Evolutionary conservation across 306 rosid species (phyloP), one percentile per base, ranked within the genome.

Genomic region (Vigna reflexopilosa): DNA sequence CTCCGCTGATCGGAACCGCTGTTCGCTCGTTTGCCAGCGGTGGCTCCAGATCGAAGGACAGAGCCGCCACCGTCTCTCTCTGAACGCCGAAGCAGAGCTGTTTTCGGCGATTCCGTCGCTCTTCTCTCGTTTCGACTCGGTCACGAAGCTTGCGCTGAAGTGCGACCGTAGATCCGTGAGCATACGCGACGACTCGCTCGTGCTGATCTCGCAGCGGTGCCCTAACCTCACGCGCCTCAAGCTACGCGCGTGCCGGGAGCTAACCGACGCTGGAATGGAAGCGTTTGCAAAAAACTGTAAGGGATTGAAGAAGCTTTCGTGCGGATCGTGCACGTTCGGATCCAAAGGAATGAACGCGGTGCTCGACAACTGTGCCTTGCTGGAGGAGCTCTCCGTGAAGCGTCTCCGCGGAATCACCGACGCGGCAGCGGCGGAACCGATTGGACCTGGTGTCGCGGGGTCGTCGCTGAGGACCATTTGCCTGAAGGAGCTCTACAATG

Each of bases 291-390:
- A 85, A 81, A 96, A 96, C 62, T 96, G 99, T 84, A 88, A 82
- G 82, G 88, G 90, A 42, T 85, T 96, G 94, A 96, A 90, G 87
- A 96, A 96, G 83, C 94, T 96, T 20, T 96, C 99, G 7, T 96
- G 99, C 58, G 99, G 96, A 80, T 96, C 96, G 6, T 96, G 99
- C 84, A 84, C 85, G 0, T 96, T 96, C 67, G 98, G 99, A 68
- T 85, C 99, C 20, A 91, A 82, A 70, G 99, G 94, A 4, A 90
- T 93, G 98, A 93, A 93, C 89, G 98, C 99, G 0, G 89, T 96
- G 64, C 91, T 96, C 15, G 85, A 90, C 19, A 81, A 90, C n/a
- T 96, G 98, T 38, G 74, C 84, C 0, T 77, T 82, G 2, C 93
- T 96, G 0, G 99, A 96, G 67, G 99, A 96, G 58, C 72, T 96